A percentile compares a stretch with the other conserved stretches of the same genome.
Evolutionary conservation across 257 asterid genomes (phyloP).

Genomic region (Solanum gracilifrons): DNA sequence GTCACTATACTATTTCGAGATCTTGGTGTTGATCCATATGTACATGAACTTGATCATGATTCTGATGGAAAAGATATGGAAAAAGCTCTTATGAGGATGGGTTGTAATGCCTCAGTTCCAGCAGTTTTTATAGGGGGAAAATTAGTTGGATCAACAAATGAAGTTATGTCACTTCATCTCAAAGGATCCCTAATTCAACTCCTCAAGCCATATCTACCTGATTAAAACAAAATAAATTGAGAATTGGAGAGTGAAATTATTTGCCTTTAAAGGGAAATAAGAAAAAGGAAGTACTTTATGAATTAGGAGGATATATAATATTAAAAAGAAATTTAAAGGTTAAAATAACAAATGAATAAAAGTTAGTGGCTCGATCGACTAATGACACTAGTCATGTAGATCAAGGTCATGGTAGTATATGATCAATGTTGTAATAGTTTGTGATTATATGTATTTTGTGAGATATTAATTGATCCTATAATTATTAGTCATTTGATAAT

Average conservation of each 20-base stretch:
- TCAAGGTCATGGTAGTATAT: neutral
- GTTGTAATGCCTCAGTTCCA: constrained; percentile 48
- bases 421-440: neutral
- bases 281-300: neutral
- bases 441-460: neutral
- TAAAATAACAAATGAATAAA: neutral
- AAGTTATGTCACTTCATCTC: constrained; percentile 80
- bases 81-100: constrained; percentile 42
- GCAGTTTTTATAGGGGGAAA: constrained; percentile 57
- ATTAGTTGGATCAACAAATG: constrained; percentile 64
- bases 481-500: neutral
- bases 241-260: neutral
- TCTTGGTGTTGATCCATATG: constrained; percentile 30
- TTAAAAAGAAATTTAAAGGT: neutral
- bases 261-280: neutral
- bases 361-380: neutral
- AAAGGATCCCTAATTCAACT: constrained; percentile 51
- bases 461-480: neutral
- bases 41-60: constrained; percentile 46
- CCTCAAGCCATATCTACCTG: constrained; percentile 22
- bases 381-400: neutral
- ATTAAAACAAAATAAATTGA: neutral
- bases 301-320: neutral
- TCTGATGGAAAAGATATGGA: constrained; percentile 59
- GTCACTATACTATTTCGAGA: constrained; percentile 52